Evolutionary conservation across 1,284 basidiomycete genomes (phyloP), one percentile per base, ranked within the genome.

Genomic region (Puccinia polysora): DNA sequence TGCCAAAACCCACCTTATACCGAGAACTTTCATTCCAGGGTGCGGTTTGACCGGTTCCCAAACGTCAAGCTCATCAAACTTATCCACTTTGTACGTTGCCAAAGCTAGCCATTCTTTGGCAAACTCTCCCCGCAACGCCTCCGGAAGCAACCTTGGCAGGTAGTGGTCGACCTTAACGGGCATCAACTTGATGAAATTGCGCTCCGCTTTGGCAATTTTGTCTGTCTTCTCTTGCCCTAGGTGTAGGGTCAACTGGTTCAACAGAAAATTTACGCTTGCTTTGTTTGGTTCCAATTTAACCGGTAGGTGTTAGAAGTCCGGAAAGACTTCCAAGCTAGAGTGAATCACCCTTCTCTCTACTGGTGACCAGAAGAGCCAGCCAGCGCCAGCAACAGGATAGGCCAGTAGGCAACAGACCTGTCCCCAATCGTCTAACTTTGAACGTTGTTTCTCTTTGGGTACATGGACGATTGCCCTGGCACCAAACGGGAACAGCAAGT

Each of bases 1-100:
- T 4, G 63, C 49, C 23, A 65, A 65, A 2, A 65, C 63, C 63
- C 63, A 65, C 1, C 49, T 18, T 12, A 14, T 18, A 3, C 36
- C 49, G 14, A 50, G 20, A 10, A 12, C n/a, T 49, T 64, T 64
- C 60, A 47, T 47, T 23, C 43, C 38, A 8, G 60, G 60, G 8
- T 45, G 20, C 18, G 47, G 47, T 7, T 36, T 4, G 5, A 55
- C 23, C 3, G 34, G 20, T 40, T 50, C 45, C 45, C 63, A 65
- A 6, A 65, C 63, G 4, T 32, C 45, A 2, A 63, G 43, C 10
- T 49, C 7, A 6, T 45, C 23, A 49, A 63, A 40, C 18, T 63
- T n/a, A n/a, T n/a, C n/a, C n/a, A n/a, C n/a, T n/a, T n/a, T n/a
- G n/a, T n/a, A n/a, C n/a, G n/a, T n/a, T n/a, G n/a, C n/a, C n/a